Percentiles rank a stretch among this genome's conserved stretches.
Evolutionary conservation across 306 rosid genomes (phyloP).

Genomic region (Cucumis melo): DNA sequence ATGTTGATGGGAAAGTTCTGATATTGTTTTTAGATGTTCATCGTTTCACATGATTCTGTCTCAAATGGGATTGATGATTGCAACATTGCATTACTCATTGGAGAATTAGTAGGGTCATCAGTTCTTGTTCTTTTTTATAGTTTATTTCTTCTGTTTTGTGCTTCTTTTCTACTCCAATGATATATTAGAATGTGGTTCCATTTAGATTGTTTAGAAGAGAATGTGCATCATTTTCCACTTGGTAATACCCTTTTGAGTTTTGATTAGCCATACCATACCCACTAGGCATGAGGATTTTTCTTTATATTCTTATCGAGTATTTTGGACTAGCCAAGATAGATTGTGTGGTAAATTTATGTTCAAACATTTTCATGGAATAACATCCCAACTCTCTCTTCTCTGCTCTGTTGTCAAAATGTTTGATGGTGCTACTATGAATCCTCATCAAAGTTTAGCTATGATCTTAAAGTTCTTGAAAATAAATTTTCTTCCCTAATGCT

Average conservation of each 20-base stretch:
- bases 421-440: neutral
- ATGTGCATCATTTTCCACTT: neutral
- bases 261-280: neutral
- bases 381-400: neutral
- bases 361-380: neutral
- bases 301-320: neutral
- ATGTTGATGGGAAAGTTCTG: conserved; percentile 1
- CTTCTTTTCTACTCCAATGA: neutral
- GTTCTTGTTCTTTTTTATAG: neutral
- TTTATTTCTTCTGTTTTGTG: neutral
- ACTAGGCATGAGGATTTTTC: neutral
- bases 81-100: neutral
- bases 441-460: neutral
- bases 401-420: neutral
- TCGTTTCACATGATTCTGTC: neutral
- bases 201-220: neutral
- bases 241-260: neutral
- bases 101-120: neutral
- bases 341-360: neutral
- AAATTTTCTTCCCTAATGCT: neutral
- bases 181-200: neutral
- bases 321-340: neutral
- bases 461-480: neutral
- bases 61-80: neutral
- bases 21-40: neutral